Base-by-base conservation (phyloP, 1,284 basidiomycete genomes). In the Cryptococcus deneoformans region DNA sequence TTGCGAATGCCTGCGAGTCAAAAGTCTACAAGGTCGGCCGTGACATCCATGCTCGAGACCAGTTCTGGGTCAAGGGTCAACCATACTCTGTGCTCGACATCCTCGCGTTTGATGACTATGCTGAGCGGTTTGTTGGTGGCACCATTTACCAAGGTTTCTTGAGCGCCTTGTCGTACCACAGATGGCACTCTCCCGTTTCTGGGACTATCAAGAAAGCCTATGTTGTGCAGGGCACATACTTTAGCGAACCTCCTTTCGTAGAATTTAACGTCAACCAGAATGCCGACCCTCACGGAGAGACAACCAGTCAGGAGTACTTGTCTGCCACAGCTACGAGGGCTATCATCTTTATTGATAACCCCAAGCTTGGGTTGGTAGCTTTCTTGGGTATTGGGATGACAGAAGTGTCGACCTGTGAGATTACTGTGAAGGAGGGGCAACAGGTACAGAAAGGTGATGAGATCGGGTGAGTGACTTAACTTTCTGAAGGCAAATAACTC, bases 131-230 rank as follows among this genome's bases (percentile, higher is more conserved):
- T 56, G 69, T 77, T 6, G 82, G 81, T 1, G 83, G 83, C 1
- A 82, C 82, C 0, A 72, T 85, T 50, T 84, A 80, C 63, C 85
- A 85, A 61, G 82, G 80, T 0, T 84, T 81, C 75, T 79, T 85
- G 52, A 73, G 72, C 35, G 75, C 82, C 0, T 57, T 73, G 4
- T 77, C 78, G 12, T 85, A 84, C 63, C 84, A 85, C 60, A 81
- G 83, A 44, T 85, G 83, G 83, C 80, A 82, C 64, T 72, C 77
- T 35, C 84, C 84, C 7, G 77, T 86, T 6, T 73, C 75, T 8
- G 84, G 84, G 1, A 77, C 57, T 0, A 74, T 85, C 53, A 71
- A 75, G 34, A 81, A 80, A 54, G 73, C 78, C 1, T 77, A 77
- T 7, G 57, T 78, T 6, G 69, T 84, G 2, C 73, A 77, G 2